Base-by-base conservation (phyloP, 257 asterid genomes). In the Solanum pinnatisectum region DNA sequence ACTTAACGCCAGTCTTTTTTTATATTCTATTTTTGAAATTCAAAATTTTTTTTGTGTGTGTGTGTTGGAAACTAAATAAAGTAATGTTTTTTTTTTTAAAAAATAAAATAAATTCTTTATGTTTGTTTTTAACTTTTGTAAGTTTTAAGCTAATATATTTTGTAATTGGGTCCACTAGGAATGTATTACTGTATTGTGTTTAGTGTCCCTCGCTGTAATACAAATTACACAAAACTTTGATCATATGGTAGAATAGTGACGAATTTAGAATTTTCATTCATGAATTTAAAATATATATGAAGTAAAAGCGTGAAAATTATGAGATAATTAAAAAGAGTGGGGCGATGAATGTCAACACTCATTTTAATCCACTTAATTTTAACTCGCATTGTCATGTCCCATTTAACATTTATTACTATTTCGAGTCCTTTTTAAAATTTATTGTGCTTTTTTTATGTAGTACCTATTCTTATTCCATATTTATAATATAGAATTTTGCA, bases 1-100 rank as follows among this genome's bases (percentile, higher is more conserved):
- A 86, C 56, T 84, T 44, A 84, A 89, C 89, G 91, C 89, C 85
- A 89, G 85, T 78, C 25, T 65, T 71, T 74, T 37, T 37, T 76
- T n/a, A 6, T 87, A 79, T 84, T 88, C 76, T 84, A 83, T 32
- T 30, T 85, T 88, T 65, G 84, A 86, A 86, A 86, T 88, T 85
- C 87, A 78, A 88, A 86, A 4, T 36, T 44, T 5, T 36, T 10
- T 56, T 1, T 30, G 30, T 30, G 30, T 35, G n/a, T 10, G 8
- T 23, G 52, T 74, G 32, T 36, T 27, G 5, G 20, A 37, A 23
- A 33, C 22, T 18, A 33, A 8, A 32, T 44, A 44, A 52, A 52
- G 2, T 23, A 76, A 22, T 74, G 20, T 36, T 37, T 37, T 20
- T 35, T 2, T 32, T 2, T 25, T 68, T 3, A 10, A 22, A 22